A percentile compares a stretch with the other conserved stretches of the same genome.
phyloP scores from a whole-genome alignment of 768 basidiomycete species.

The Agrocybe praecox region DNA sequence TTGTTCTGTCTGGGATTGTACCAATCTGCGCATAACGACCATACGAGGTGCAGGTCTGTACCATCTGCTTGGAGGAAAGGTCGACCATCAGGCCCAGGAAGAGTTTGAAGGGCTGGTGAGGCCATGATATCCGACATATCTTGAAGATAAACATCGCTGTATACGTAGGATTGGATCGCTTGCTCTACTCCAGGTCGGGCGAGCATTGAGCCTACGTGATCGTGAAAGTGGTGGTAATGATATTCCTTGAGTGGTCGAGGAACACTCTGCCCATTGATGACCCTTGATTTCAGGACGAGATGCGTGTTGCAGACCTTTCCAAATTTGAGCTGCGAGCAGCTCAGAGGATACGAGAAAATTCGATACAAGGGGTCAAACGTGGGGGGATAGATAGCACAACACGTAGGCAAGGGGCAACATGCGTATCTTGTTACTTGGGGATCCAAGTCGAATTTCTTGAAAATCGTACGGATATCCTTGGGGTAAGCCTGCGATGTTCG shows the following conservation, averaged over 20 bases:
- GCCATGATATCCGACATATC: background rate
- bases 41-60: constrained; percentile 4
- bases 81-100: background rate
- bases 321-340: too few species aligned
- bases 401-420: background rate
- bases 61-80: background rate
- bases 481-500: background rate
- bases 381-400: background rate
- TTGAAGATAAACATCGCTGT: too few species aligned
- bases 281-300: background rate
- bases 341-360: too few species aligned
- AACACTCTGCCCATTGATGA: background rate
- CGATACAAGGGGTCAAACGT: too few species aligned
- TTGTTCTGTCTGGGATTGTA: constrained; percentile 4
- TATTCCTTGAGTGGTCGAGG: constrained; percentile 8
- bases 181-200: constrained; percentile 8
- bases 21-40: constrained; percentile 3
- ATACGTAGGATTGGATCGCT: background rate
- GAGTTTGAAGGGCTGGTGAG: background rate
- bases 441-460: background rate
- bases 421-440: background rate
- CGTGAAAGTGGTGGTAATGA: constrained; percentile 10
- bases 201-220: constrained; percentile 11
- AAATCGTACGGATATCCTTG: background rate
- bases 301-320: background rate